Conservation (phyloP, 768 basidiomycete species). For the Lentinula lateritia region DNA sequence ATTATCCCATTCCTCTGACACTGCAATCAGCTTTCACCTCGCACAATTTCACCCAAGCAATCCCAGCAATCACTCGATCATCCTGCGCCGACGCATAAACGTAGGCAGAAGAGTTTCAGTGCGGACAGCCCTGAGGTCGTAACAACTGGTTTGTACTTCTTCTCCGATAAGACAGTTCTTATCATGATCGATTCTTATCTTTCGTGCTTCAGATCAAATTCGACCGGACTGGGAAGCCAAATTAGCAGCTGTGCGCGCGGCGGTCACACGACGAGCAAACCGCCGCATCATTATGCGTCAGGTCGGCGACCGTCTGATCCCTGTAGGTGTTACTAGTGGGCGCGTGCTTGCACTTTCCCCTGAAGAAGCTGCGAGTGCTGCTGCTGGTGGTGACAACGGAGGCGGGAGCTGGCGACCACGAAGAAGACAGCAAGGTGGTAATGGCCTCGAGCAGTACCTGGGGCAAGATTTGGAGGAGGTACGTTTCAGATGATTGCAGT, state of each 20-base stretch:
- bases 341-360: constrained; percentile 65
- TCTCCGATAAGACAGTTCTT: constrained; percentile 3
- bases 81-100: constrained; percentile 51
- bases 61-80: constrained; percentile 33
- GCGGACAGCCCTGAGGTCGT: constrained; percentile 87
- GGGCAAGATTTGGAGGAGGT: constrained; percentile 96
- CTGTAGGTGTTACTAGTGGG: constrained; percentile 92
- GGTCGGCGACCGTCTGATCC: constrained; percentile 94
- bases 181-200: constrained; percentile 6
- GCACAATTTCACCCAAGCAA: constrained; percentile 51
- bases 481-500: constrained; percentile 16
- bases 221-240: constrained; percentile 98
- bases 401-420: constrained; percentile 50
- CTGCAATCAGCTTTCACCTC: constrained; percentile 26
- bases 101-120: constrained; percentile 84
- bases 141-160: constrained; percentile 60
- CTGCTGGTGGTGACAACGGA: constrained; percentile 8
- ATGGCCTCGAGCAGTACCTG: constrained; percentile 78
- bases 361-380: constrained; percentile 49
- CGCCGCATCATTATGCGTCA: constrained; percentile 97
- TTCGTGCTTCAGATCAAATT: constrained; percentile 68
- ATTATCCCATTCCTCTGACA: neutral
- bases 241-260: constrained; percentile 87
- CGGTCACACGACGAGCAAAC: constrained; percentile 94
- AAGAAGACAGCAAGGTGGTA: constrained; percentile 48